Base-by-base conservation (phyloP, 2,329 filamentous ascomycete genomes). In the Teratosphaeria gauchensis region DNA sequence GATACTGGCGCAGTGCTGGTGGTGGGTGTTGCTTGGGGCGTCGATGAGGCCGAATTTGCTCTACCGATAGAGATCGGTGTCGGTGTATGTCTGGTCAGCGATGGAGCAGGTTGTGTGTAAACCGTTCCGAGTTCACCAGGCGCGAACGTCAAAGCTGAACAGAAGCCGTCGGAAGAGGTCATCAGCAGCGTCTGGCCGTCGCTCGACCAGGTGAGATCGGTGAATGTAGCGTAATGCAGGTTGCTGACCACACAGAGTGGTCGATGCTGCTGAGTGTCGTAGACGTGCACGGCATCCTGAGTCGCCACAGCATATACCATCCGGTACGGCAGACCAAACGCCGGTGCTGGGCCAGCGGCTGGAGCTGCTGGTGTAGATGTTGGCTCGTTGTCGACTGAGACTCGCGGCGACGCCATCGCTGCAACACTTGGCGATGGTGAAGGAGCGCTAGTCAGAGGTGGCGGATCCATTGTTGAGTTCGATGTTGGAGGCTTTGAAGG, bases 81-180 rank as follows among this genome's bases (percentile, higher is more conserved):
- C 2, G 74, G 73, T 6, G 75, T 69, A 28, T 76, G 72, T 51
- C 65, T 61, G 16, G 58, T 75, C 70, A 64, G 65, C 65, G 63
- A 66, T 68, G 69, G 64, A 66, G 67, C 62, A 65, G 90, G 85
- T 33, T 86, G 87, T 8, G 84, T 86, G 72, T 95, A 95, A 4
- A 85, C 76, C 63, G 92, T 86, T 12, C 94, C 94, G 1, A 99
- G 78, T 72, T 99, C 94, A 8, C 90, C 89, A 1, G 88, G 78
- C 1, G 83, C 75, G 70, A 99, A 99, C 0, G 91, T 88, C 5
- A 99, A 78, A 0, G 89, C 88, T 0, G 94, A 99, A 73, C 94
- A 99, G 77, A 97, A 99, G 0, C 94, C 94, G 73, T 99, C 94
- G 0, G 94, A 96, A 0, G 94, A 99, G n/a, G 91, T 94, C 77